These are phyloP conservation scores for Nasturtium officinale DNA, from an alignment of 345 rosid species.

Conservation along the genomic window DNA sequence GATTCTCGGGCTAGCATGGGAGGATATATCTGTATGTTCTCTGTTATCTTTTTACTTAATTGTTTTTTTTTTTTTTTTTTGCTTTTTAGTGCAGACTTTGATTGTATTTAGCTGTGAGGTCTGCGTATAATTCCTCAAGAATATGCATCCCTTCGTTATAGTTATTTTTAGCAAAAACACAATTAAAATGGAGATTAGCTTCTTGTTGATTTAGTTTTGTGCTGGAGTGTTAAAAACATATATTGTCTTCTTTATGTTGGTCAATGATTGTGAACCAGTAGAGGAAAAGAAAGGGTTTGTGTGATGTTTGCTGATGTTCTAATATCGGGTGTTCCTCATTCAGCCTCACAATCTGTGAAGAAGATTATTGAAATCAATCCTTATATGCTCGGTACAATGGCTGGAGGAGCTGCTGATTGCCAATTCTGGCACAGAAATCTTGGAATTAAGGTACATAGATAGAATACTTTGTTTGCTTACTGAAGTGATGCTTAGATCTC, in stretches of 20 bases:
- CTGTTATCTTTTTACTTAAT: background rate
- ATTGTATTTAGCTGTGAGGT: slow-evolving; percentile 13
- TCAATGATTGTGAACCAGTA: background rate
- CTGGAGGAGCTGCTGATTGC: slow-evolving; percentile 98
- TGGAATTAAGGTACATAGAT: slow-evolving; percentile 71
- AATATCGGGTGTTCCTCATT: background rate
- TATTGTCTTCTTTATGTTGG: background rate
- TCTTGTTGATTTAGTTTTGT: slow-evolving; percentile 4
- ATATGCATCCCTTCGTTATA: background rate
- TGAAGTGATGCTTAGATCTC: slow-evolving; percentile 9
- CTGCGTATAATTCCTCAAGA: background rate
- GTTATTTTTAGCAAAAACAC: background rate
- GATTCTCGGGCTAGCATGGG: slow-evolving; percentile 99
- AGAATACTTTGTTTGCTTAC: background rate
- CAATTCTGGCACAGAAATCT: slow-evolving; percentile 97
- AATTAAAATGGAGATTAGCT: slow-evolving; percentile 14
- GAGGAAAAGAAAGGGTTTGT: background rate
- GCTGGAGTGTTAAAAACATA: background rate
- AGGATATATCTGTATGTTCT: slow-evolving; percentile 86
- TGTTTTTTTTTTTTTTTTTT: background rate
- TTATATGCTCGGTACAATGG: slow-evolving; percentile 94
- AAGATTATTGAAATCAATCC: slow-evolving; percentile 96
- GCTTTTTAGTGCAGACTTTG: background rate
- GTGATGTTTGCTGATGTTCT: slow-evolving; percentile 24
- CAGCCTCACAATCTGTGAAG: slow-evolving; percentile 92